A percentile compares a stretch with the other conserved stretches of the same genome.
These are phyloP conservation scores for Gentiana dahurica DNA, from an alignment of 257 asterid species.

Conservation along the genomic window DNA sequence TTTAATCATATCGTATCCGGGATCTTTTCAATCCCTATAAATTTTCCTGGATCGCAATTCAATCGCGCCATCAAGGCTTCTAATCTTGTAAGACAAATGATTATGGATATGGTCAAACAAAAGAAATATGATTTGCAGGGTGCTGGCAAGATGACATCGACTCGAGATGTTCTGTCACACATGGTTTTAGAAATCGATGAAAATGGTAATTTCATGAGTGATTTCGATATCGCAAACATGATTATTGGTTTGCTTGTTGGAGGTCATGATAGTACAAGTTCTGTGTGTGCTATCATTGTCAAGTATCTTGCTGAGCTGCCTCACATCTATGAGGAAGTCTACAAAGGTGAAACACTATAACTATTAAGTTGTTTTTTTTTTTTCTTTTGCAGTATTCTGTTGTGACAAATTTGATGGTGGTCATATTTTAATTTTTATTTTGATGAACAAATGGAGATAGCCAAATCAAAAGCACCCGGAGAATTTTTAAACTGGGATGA, in stretches of 20 bases:
- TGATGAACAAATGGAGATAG: slow-evolving; percentile 12
- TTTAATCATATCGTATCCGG: no score
- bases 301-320: slow-evolving; percentile 46
- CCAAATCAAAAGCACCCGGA: slow-evolving; percentile 32
- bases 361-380: no score
- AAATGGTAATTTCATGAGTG: slow-evolving; percentile 30
- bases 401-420: no score
- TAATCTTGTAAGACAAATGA: no score
- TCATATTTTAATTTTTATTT: no score
- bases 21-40: no score
- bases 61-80: no score
- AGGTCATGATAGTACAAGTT: slow-evolving; percentile 35
- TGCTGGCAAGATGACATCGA: slow-evolving; percentile 2
- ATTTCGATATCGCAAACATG: slow-evolving; percentile 43
- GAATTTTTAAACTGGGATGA: slow-evolving; percentile 48
- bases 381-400: no score
- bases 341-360: slow-evolving; percentile 1
- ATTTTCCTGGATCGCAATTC: no score
- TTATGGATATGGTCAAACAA: no score
- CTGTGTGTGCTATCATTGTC: slow-evolving; percentile 34
- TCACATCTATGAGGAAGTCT: slow-evolving; percentile 32
- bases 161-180: slow-evolving; percentile 32
- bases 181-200: slow-evolving; percentile 43
- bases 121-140: no score
- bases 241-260: slow-evolving; percentile 39